Base-by-base conservation (phyloP, 31 red algal genomes). In the Asparagopsis taxiformis region DNA sequence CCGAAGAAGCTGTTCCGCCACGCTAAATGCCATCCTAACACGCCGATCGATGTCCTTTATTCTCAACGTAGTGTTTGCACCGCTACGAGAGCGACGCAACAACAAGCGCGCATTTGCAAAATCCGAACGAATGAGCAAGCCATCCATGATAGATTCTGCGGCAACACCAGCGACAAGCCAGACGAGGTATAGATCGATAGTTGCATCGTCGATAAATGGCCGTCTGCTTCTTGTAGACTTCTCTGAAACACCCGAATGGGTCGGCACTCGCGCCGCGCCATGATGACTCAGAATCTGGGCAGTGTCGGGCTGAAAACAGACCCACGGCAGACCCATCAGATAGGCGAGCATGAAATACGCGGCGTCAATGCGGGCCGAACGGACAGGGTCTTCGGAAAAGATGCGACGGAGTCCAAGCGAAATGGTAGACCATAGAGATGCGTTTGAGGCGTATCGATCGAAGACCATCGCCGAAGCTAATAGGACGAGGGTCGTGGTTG, bases 291-390 rank as follows among this genome's bases (percentile, higher is more conserved):
- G n/a, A n/a, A n/a, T n/a, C n/a, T n/a, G n/a, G n/a, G n/a, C n/a
- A n/a, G n/a, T n/a, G 49, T 89, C 69, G 25, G 88, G 88, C 31
- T 59, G 59, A 61, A 75, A 92, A 58, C 80, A 92, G 3, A 92
- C 60, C 73, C 74, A 92, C 16, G 80, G 88, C 48, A 92, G 55
- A 10, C 88, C 79, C 7, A 92, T 62, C 33, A 81, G 17, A 43
- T 92, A 92, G 34, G 80, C 88, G 21, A 44, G 22, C 30, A 92
- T 44, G 24, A 92, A 77, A 31, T 51, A 62, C 5, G 80, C 88
- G 29, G 88, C 79, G 41, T 92, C 88, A 13, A 78, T 68, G 21
- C 72, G 58, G 7, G 69, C 66, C 31, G 66, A 29, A 4, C 89
- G 78, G 31, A 80, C 62, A 31, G 89, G 81, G 62, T 93, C 89